Evolutionary conservation across 2,329 filamentous ascomycete genomes (phyloP), one percentile per base, ranked within the genome.

Genomic region (Calonectria pseudoturangicola): DNA sequence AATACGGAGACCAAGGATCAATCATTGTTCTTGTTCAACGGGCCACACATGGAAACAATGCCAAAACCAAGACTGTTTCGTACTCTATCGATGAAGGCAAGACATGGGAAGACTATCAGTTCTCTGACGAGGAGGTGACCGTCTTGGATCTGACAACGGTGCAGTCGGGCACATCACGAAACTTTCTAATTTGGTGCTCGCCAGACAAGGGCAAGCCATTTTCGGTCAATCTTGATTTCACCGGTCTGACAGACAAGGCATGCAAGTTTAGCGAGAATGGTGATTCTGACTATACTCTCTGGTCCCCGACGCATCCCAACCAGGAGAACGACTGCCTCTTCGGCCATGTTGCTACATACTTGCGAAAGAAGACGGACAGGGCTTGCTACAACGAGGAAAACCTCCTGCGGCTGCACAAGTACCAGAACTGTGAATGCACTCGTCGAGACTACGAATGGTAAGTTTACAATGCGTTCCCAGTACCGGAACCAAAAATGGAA

Each of bases 1-100:
- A 98, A 80, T 98, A 95, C 82, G 97, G 97, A 71, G 97, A 99
- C 79, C 95, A 98, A 83, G 97, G 97, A 33, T 97, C 95, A 7
- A 93, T 98, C 79, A 92, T 98, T 74, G 95, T 98, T 50, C 93
- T 99, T 62, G 95, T 96, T 27, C 91, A 93, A 80, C 92, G 95
- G 70, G 88, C 89, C 16, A 89, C 89, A 66, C 88, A 91, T 65
- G 95, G 93, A 5, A 93, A 93, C 75, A 85, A 88, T 1, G 86
- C 96, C 66, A 91, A 90, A 81, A 94, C 93, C 2, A 91, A 94
- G 66, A 85, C 86, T 2, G 85, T 97, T 48, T 92, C 91, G 71
- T 98, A 97, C 85, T 93, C 94, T 18, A 87, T 92, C 13, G 93
- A 99, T 81, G 93, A 96, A 81, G 97, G 97, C 74, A 86, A 90